Conservation (phyloP, 495 filamentous ascomycete species). For the Lophium mytilinum region DNA sequence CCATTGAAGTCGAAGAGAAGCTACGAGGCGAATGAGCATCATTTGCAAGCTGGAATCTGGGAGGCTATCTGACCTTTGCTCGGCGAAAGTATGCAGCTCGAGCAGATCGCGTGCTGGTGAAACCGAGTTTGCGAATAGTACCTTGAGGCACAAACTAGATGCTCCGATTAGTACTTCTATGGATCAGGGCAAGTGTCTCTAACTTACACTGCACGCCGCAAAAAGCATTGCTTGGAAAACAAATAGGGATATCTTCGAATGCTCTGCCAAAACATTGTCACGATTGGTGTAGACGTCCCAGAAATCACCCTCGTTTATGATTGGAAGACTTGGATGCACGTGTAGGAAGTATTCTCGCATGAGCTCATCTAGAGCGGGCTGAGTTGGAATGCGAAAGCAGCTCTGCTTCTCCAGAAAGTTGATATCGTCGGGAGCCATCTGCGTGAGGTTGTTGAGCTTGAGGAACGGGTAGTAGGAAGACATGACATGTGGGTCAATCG, state of each 20-base stretch:
- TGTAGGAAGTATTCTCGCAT: conserved; percentile 42
- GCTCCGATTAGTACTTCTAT: not conserved
- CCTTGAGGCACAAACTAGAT: conserved; percentile 37
- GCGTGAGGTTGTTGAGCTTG: conserved; percentile 28
- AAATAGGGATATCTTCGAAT: conserved; percentile 37
- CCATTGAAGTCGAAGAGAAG: not conserved
- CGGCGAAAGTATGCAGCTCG: not conserved
- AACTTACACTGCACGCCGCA: conserved; percentile 39
- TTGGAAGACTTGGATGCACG: conserved; percentile 41
- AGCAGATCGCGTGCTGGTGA: conserved; percentile 10
- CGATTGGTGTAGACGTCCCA: conserved; percentile 37
- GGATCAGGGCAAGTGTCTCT: not conserved
- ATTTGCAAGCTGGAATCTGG: not conserved
- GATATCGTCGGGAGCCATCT: conserved; percentile 38
- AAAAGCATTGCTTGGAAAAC: conserved; percentile 44
- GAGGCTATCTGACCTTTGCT: not conserved
- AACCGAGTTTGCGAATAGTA: conserved; percentile 39
- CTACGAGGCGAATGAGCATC: not conserved
- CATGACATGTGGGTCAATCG: conserved; percentile 13
- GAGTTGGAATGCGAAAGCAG: conserved; percentile 38
- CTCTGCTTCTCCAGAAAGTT: conserved; percentile 38
- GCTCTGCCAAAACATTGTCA: not conserved
- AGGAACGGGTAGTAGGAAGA: conserved; percentile 38
- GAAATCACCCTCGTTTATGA: conserved; percentile 42
- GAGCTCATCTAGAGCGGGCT: conserved; percentile 37